Evolutionary conservation across 148 eudicot species (phyloP).

Genomic region (Camellia granthamiana): DNA sequence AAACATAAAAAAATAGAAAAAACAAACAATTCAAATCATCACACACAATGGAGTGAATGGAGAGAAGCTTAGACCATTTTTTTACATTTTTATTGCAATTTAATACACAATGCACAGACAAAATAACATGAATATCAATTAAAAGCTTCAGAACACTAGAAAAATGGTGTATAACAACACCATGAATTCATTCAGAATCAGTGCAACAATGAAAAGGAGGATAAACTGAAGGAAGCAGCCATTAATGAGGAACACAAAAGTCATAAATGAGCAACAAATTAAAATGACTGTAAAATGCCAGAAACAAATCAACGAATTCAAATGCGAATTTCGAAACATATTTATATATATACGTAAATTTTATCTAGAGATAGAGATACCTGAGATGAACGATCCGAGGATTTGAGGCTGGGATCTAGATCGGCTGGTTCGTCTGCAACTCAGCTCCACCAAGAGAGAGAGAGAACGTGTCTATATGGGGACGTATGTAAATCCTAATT

Average conservation of each 20-base stretch:
- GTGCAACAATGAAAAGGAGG: neutral
- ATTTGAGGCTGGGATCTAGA: slow-evolving; percentile 11
- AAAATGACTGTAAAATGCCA: neutral
- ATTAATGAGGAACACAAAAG: neutral
- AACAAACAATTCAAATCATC: too few species aligned
- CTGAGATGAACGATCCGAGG: neutral
- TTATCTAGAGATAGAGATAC: neutral
- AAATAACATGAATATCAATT: neutral
- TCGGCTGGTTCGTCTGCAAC: slow-evolving; percentile 12
- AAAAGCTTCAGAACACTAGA: neutral
- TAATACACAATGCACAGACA: neutral
- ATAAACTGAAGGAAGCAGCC: neutral
- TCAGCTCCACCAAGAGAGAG: neutral
- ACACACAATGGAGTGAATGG: too few species aligned
- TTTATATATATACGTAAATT: too few species aligned
- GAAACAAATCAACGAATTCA: neutral
- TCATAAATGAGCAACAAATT: neutral
- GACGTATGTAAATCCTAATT: too few species aligned
- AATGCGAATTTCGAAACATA: neutral
- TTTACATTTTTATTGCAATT: neutral
- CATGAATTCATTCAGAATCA: too few species aligned
- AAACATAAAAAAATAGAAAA: too few species aligned
- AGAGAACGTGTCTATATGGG: too few species aligned
- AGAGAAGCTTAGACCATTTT: too few species aligned
- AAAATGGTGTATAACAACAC: neutral